These are phyloP conservation scores for Gyromitra esculenta DNA, from an alignment of 2,329 filamentous ascomycete species.

Conservation along the genomic window DNA sequence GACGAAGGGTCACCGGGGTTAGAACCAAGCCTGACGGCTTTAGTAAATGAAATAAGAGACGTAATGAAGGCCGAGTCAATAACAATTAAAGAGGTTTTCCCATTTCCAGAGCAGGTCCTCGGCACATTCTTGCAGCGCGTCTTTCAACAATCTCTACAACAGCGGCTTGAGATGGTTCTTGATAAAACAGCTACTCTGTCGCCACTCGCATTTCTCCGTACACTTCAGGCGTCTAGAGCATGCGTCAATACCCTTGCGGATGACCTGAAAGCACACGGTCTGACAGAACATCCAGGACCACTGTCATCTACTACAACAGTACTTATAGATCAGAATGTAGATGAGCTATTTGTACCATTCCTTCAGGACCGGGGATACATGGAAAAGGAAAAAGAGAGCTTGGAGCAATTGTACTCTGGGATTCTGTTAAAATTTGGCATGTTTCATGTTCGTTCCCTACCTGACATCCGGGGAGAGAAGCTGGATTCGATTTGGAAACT, in stretches of 20 bases:
- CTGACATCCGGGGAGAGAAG: slow-evolving; percentile 29
- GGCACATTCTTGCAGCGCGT: slow-evolving; percentile 93
- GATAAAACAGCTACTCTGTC: slow-evolving; percentile 94
- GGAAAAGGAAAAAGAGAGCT: slow-evolving; percentile 72
- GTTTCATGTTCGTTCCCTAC: slow-evolving; percentile 71
- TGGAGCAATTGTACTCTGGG: slow-evolving; percentile 87
- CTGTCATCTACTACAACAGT: slow-evolving; percentile 84
- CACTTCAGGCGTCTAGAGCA: slow-evolving; percentile 86
- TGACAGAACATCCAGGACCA: slow-evolving; percentile 94
- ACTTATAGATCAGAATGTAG: slow-evolving; percentile 77
- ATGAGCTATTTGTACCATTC: slow-evolving; percentile 79
- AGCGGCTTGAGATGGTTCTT: slow-evolving; percentile 91
- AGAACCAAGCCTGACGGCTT: slow-evolving; percentile 87
- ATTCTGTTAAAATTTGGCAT: slow-evolving; percentile 95
- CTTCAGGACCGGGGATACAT: slow-evolving; percentile 76
- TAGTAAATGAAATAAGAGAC: slow-evolving; percentile 92
- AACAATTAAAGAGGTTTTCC: slow-evolving; percentile 95
- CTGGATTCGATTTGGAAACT: slow-evolving; percentile 44
- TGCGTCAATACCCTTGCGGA: slow-evolving; percentile 90
- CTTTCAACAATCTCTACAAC: slow-evolving; percentile 92
- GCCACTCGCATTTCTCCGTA: slow-evolving; percentile 87
- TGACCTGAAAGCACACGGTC: slow-evolving; percentile 89
- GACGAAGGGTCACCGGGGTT: slow-evolving; percentile 91
- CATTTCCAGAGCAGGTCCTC: slow-evolving; percentile 93
- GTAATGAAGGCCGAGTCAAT: slow-evolving; percentile 97